Evolutionary conservation across 2,329 filamentous ascomycete genomes (phyloP).

Genomic region (Ophiostoma montium): DNA sequence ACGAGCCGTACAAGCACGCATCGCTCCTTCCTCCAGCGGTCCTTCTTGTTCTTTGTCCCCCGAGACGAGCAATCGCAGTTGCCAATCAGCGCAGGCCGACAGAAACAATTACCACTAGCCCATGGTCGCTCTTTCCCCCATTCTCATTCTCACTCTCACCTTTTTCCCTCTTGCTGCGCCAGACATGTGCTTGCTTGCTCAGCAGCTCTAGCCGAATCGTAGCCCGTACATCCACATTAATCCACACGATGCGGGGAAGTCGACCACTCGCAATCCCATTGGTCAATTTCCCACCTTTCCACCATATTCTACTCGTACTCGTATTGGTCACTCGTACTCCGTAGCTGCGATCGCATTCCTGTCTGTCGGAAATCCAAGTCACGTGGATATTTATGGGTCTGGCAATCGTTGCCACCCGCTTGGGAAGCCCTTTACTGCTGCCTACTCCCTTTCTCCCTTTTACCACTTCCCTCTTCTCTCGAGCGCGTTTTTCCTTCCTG

Average conservation of each 20-base stretch:
- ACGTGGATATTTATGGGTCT: not conserved
- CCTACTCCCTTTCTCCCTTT: not conserved
- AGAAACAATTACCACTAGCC: no score
- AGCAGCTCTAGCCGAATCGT: not conserved
- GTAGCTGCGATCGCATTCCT: not conserved
- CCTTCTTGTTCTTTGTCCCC: not conserved
- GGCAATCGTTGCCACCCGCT: not conserved
- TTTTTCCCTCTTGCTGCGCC: no score
- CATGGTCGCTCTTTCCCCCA: no score
- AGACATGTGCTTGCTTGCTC: no score
- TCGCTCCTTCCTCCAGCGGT: not conserved
- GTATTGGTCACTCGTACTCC: no score
- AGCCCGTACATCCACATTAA: not conserved
- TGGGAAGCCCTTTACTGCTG: not conserved
- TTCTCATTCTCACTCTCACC: no score
- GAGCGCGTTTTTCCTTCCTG: not conserved
- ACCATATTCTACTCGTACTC: not conserved
- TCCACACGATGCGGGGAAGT: conserved; percentile 3
- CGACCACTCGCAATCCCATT: not conserved
- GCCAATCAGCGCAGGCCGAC: not conserved
- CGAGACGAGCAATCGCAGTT: no score
- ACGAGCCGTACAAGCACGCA: no score
- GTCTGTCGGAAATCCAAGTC: not conserved
- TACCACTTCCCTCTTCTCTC: not conserved
- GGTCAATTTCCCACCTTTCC: not conserved